Evolutionary conservation across 2,329 filamentous ascomycete species (phyloP).

Genomic region (Aulographum hederae): DNA sequence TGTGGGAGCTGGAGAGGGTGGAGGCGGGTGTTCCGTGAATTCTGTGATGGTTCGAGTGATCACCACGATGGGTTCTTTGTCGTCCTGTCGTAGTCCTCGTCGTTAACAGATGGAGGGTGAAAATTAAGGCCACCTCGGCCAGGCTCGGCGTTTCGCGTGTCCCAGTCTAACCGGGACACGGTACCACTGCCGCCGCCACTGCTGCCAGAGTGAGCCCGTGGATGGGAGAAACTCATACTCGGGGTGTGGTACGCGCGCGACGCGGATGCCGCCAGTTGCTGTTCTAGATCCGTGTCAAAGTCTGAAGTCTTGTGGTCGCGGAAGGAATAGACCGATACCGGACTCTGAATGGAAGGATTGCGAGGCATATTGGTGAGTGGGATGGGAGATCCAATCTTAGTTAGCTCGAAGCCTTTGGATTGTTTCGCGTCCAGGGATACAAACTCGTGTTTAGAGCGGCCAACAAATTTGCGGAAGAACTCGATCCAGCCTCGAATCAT

Average conservation of each 20-base stretch:
- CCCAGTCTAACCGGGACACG: not conserved
- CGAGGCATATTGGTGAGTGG: conserved; percentile 8
- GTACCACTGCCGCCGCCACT: no score
- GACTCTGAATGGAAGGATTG: conserved; percentile 12
- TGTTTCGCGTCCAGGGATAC: conserved; percentile 63
- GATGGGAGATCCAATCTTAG: conserved; percentile 10
- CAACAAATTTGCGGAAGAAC: conserved; percentile 27
- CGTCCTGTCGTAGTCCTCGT: no score
- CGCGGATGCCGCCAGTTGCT: not conserved
- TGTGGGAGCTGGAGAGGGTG: no score
- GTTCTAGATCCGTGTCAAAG: not conserved
- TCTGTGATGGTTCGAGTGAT: no score
- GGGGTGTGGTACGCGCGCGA: no score
- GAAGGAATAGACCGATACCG: not conserved
- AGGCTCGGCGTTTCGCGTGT: not conserved
- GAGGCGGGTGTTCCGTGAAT: no score
- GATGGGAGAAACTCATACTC: no score
- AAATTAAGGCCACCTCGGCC: no score
- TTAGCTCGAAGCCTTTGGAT: conserved; percentile 17
- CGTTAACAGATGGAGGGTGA: no score
- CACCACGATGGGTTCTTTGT: no score
- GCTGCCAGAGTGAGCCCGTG: no score
- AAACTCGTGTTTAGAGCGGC: conserved; percentile 58
- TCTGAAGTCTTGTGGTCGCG: not conserved
- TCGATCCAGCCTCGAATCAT: conserved; percentile 76